These are phyloP conservation scores for Penicillium brasilianum DNA, from an alignment of 2,329 filamentous ascomycete genomes.

Conservation along the genomic window DNA sequence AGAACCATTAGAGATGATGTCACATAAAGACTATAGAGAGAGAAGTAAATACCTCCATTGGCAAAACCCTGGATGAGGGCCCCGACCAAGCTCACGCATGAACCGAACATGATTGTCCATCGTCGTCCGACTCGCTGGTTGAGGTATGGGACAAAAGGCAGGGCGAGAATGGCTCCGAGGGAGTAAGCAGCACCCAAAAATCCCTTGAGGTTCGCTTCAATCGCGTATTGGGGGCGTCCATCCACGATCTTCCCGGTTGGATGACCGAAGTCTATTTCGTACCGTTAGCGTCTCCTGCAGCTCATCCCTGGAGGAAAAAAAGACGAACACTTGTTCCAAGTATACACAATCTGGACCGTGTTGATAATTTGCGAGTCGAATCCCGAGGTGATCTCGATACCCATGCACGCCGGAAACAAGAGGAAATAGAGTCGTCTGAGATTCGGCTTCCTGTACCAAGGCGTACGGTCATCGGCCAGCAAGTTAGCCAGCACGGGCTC, in stretches of 20 bases:
- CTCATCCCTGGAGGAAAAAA: neutral
- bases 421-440: slow-evolving; percentile 61
- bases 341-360: slow-evolving; percentile 47
- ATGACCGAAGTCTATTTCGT: slow-evolving; percentile 28
- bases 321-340: slow-evolving; percentile 46
- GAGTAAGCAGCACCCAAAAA: slow-evolving; percentile 65
- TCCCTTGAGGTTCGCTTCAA: slow-evolving; percentile 44
- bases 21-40: neutral
- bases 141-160: slow-evolving; percentile 62
- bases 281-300: slow-evolving; percentile 11
- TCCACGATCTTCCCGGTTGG: slow-evolving; percentile 26
- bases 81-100: slow-evolving; percentile 60
- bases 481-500: slow-evolving; percentile 31
- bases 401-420: slow-evolving; percentile 65
- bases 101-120: slow-evolving; percentile 63
- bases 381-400: slow-evolving; percentile 66
- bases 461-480: slow-evolving; percentile 43
- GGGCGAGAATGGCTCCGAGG: slow-evolving; percentile 62
- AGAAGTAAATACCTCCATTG: slow-evolving; percentile 46
- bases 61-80: slow-evolving; percentile 62
- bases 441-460: slow-evolving; percentile 66
- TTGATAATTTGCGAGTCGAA: slow-evolving; percentile 61
- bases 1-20: neutral
- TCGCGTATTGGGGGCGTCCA: slow-evolving; percentile 26
- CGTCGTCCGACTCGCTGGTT: slow-evolving; percentile 62